Base-by-base conservation (phyloP, 176 grass and related monocot species). In the Musa acuminata region DNA sequence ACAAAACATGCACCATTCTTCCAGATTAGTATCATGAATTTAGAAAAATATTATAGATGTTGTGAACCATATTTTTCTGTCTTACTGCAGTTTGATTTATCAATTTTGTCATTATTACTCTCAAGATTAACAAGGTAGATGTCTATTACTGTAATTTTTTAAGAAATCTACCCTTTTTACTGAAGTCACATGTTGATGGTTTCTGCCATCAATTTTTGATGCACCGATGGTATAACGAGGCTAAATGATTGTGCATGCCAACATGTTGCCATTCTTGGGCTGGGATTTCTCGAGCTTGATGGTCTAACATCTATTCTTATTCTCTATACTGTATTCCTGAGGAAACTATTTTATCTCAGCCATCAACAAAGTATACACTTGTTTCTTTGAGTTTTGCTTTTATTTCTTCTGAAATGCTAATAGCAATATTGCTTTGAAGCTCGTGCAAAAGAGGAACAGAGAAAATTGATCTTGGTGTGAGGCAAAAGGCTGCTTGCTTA, bases 271-370 rank as follows among this genome's bases (percentile, higher is more conserved):
- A 80, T 91, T 76, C 83, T 93, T 82, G 94, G 88, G 10, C 65
- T 80, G 48, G 86, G 94, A 16, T 90, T 98, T 74, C 83, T 93
- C 64, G 93, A 93, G 64, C 94, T 98, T 83, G 88, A 98, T 91
- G 90, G 94, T 98, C 86, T 51, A 68, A 76, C 13, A 52, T 78
- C 53, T 75, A 20, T 3, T 57, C 24, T 29, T 17, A 55, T 73
- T 55, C 52, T 26, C 6, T 55, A 72, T 72, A 13, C 51, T 12
- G 16, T 51, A 17, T 21, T 8, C 19, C 14, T 21, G 35, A 51
- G 21, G 25, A 64, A 10, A 25, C 12, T 59, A 1, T 59, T 11
- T 64, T 11, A 25, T 25, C 62, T 64, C 22, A 57, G 1, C 22
- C 80, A 5, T 16, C 74, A 83, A 19, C 25, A 6, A 58, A 69